These are phyloP conservation scores for Podila horticola DNA, from an alignment of 192 early-diverging fungal species.

Conservation along the genomic window DNA sequence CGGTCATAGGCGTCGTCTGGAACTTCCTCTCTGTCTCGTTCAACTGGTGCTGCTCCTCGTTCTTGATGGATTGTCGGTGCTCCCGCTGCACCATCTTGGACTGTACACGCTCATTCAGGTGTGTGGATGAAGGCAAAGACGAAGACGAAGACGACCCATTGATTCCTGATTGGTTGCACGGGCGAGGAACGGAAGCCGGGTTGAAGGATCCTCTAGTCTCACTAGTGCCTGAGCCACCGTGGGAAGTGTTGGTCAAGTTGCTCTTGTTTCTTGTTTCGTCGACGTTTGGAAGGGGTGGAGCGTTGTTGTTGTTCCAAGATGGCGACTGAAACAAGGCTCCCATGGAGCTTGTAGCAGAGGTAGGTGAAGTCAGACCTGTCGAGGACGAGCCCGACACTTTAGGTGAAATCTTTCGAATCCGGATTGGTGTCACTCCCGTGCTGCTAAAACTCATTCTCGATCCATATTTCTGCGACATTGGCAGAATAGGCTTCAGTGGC, in stretches of 20 bases:
- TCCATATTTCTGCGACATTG: constrained; percentile 44
- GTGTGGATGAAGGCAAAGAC: background rate
- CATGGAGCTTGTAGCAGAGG: background rate
- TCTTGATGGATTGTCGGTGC: background rate
- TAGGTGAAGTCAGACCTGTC: background rate
- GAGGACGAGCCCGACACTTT: constrained; percentile 7
- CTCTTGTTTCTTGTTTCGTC: no score
- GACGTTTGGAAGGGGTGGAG: no score
- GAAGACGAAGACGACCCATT: background rate
- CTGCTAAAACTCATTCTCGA: constrained; percentile 26
- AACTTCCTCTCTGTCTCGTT: background rate
- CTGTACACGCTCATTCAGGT: background rate
- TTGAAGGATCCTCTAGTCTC: no score
- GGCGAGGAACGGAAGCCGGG: no score
- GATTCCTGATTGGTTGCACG: background rate
- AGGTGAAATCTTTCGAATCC: constrained; percentile 45
- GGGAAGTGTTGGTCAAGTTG: no score
- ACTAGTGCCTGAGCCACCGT: no score
- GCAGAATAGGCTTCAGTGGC: constrained; percentile 40
- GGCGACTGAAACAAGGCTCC: constrained; percentile 11
- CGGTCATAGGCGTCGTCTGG: no score
- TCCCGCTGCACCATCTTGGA: background rate
- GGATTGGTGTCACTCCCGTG: constrained; percentile 19
- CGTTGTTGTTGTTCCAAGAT: no score
- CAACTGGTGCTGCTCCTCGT: background rate